These are phyloP conservation scores for Pyricularia grisea DNA, from an alignment of 2,329 filamentous ascomycete genomes.

Conservation along the genomic window DNA sequence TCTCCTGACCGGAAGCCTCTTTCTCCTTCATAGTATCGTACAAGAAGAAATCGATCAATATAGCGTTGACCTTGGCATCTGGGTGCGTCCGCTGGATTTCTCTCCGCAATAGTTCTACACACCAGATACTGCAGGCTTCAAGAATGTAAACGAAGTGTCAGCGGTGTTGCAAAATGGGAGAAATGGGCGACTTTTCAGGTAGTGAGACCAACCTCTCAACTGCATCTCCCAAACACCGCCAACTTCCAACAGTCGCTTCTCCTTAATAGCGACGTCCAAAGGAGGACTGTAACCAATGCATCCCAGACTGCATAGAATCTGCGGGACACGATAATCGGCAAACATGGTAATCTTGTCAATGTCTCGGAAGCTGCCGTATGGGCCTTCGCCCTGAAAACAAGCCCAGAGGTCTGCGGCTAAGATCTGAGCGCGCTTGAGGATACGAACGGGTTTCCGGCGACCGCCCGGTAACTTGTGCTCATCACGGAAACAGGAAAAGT, in stretches of 20 bases:
- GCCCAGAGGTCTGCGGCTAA: slow-evolving; percentile 95
- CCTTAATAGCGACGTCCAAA: slow-evolving; percentile 60
- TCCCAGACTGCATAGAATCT: slow-evolving; percentile 77
- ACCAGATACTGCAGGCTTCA: slow-evolving; percentile 86
- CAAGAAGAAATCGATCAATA: slow-evolving; percentile 93
- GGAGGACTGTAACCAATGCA: slow-evolving; percentile 79
- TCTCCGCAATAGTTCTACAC: slow-evolving; percentile 75
- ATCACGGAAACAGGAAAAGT: slow-evolving; percentile 83
- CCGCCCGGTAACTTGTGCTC: slow-evolving; percentile 66
- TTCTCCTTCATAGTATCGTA: slow-evolving; percentile 90
- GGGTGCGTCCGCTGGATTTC: slow-evolving; percentile 72
- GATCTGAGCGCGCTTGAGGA: slow-evolving; percentile 94
- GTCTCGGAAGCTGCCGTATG: slow-evolving; percentile 72
- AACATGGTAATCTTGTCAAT: slow-evolving; percentile 98
- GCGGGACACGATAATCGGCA: slow-evolving; percentile 93
- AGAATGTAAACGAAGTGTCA: background rate
- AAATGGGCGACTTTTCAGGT: background rate
- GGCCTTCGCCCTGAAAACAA: slow-evolving; percentile 69
- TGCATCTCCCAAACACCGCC: slow-evolving; percentile 79
- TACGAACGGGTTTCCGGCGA: slow-evolving; percentile 56
- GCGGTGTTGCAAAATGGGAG: background rate
- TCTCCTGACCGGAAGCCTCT: slow-evolving; percentile 53
- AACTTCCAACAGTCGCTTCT: slow-evolving; percentile 54
- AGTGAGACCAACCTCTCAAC: slow-evolving; percentile 53
- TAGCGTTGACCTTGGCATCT: slow-evolving; percentile 67